Evolutionary conservation across 139 green algal species (phyloP).

Genomic region (Tetraselmis striata): DNA sequence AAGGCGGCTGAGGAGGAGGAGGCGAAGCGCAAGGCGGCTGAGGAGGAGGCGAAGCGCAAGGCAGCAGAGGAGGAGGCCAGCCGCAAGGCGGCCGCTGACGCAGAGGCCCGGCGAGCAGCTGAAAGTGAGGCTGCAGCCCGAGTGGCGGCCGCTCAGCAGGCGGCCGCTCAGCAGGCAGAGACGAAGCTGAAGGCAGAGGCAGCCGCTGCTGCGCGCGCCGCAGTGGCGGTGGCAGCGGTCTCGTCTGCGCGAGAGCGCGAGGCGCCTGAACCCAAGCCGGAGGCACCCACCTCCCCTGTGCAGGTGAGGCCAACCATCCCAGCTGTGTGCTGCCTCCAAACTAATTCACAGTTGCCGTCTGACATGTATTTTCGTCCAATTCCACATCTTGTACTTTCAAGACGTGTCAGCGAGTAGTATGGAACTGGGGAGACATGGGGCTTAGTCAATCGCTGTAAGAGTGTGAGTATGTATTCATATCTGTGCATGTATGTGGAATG

Average conservation of each 20-base stretch:
- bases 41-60: conserved; percentile 5
- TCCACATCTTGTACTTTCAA: too few relatives aligned
- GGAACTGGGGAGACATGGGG: conserved; percentile 15
- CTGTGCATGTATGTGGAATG: too few relatives aligned
- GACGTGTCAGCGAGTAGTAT: too few relatives aligned
- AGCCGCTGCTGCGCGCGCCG: conserved; percentile 7
- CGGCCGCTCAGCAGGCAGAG: conserved; percentile 6
- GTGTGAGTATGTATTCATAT: too few relatives aligned
- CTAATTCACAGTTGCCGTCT: too few relatives aligned
- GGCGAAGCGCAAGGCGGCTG: neutral
- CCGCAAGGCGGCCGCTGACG: neutral
- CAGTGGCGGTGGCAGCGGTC: neutral
- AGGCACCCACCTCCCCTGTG: neutral
- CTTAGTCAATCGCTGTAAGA: neutral
- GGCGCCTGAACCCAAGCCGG: neutral
- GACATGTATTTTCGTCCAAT: too few relatives aligned
- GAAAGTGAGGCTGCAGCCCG: conserved; percentile 1
- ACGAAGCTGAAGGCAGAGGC: conserved; percentile 5
- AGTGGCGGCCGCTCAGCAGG: conserved; percentile 5
- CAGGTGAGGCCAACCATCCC: neutral
- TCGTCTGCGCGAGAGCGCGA: neutral
- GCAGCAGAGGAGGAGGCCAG: conserved; percentile 4
- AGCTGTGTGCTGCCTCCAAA: too few relatives aligned
- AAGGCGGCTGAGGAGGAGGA: neutral
- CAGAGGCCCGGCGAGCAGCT: neutral